A percentile compares a stretch with the other conserved stretches of the same genome.
These are phyloP conservation scores for Rhodofomes roseus DNA, from an alignment of 1,284 basidiomycete genomes.

Conservation along the genomic window DNA sequence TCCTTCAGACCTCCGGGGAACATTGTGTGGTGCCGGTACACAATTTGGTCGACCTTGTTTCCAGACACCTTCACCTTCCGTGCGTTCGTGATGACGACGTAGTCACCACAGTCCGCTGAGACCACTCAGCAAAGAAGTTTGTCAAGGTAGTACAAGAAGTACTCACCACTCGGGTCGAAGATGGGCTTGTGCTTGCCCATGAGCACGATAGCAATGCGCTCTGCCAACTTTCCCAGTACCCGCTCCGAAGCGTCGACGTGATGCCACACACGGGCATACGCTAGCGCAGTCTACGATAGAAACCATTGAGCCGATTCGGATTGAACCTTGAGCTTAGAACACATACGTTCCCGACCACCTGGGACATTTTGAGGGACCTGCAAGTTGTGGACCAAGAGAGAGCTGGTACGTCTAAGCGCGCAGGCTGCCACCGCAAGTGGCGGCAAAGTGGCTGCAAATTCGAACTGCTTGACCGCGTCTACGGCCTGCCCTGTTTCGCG, in stretches of 20 bases:
- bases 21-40: slow-evolving; percentile 91
- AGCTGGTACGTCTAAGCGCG: slow-evolving; percentile 4
- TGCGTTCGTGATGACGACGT: slow-evolving; percentile 94
- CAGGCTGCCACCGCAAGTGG: slow-evolving; percentile 7
- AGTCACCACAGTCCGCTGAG: slow-evolving; percentile 93
- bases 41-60: slow-evolving; percentile 81
- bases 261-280: slow-evolving; percentile 94
- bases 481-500: slow-evolving; percentile 5
- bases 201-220: slow-evolving; percentile 89
- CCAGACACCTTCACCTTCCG: slow-evolving; percentile 86
- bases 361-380: slow-evolving; percentile 42
- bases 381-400: slow-evolving; percentile 4
- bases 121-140: not conserved
- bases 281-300: slow-evolving; percentile 77
- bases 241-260: slow-evolving; percentile 90
- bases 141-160: not conserved
- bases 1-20: slow-evolving; percentile 94
- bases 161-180: slow-evolving; percentile 82
- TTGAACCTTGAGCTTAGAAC: not conserved
- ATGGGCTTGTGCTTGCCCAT: slow-evolving; percentile 99
- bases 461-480: not conserved
- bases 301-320: too few species aligned
- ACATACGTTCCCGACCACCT: slow-evolving; percentile 65
- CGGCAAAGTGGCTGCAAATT: slow-evolving; percentile 6
- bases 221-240: slow-evolving; percentile 89